phyloP scores from a whole-genome alignment of 805 yeast species.

The Hanseniaspora clermontiae region DNA sequence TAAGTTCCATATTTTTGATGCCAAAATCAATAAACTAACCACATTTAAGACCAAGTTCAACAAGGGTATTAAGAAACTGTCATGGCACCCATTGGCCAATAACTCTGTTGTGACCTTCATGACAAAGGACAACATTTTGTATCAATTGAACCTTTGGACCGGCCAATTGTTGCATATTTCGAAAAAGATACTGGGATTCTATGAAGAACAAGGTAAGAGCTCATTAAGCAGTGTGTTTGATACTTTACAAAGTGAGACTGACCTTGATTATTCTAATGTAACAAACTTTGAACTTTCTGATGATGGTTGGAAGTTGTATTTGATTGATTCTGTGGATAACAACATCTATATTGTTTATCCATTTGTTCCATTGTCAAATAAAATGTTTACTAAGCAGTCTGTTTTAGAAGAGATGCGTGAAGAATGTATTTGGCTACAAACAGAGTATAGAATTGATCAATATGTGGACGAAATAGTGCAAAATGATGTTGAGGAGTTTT shows the following conservation, averaged over 20 bases:
- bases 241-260: not conserved
- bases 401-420: not conserved
- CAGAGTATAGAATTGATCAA: not conserved
- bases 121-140: constrained; percentile 18
- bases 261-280: constrained; percentile 13
- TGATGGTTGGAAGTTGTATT: constrained; percentile 42
- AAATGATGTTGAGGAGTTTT: not conserved
- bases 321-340: constrained; percentile 39
- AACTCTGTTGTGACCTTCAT: constrained; percentile 4
- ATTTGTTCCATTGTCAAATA: constrained; percentile 35
- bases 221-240: not conserved
- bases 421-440: not conserved
- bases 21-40: constrained; percentile 15
- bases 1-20: constrained; percentile 14
- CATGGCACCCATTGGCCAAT: constrained; percentile 33
- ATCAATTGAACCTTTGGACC: constrained; percentile 21
- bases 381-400: not conserved
- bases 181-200: not conserved
- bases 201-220: not conserved
- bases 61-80: constrained; percentile 27
- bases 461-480: not conserved
- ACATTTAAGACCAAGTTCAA: not conserved
- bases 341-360: constrained; percentile 53
- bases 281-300: constrained; percentile 22
- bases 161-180: not conserved